Evolutionary conservation across 305 asterid species (phyloP).

Genomic region (Rubia tinctorum): DNA sequence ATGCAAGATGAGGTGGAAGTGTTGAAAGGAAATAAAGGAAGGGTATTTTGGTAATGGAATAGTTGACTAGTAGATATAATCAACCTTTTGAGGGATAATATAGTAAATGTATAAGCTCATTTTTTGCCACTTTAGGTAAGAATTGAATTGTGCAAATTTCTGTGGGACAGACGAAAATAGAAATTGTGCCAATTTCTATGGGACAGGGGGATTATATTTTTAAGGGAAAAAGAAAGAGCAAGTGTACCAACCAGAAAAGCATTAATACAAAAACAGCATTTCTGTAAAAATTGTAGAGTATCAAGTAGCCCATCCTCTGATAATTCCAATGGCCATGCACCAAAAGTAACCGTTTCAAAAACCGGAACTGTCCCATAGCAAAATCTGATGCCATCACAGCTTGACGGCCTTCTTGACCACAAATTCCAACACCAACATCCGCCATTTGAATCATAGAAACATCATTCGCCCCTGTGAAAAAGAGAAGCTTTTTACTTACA

Average conservation of each 20-base stretch:
- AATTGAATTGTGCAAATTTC: too few species aligned
- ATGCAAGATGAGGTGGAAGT: too few species aligned
- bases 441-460: constrained; percentile 99
- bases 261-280: constrained; percentile 93
- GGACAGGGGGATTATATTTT: too few species aligned
- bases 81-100: too few species aligned
- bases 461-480: constrained; percentile 80
- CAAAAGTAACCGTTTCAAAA: constrained; percentile 77
- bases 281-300: constrained; percentile 88
- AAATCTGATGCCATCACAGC: constrained; percentile 99
- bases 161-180: too few species aligned
- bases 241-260: constrained; percentile 79
- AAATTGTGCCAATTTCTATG: too few species aligned
- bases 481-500: constrained; percentile 20
- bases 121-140: too few species aligned
- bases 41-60: too few species aligned
- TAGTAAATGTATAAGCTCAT: too few species aligned
- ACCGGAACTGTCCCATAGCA: constrained; percentile 94
- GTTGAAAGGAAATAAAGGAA: too few species aligned
- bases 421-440: constrained; percentile 97
- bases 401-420: constrained; percentile 99
- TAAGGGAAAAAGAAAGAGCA: constrained; percentile 11
- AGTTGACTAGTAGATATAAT: too few species aligned
- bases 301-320: constrained; percentile 87
- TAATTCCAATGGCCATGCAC: constrained; percentile 99